These are phyloP conservation scores for Pichia sp. DNA, from an alignment of 1,139 yeast species.

Conservation along the genomic window DNA sequence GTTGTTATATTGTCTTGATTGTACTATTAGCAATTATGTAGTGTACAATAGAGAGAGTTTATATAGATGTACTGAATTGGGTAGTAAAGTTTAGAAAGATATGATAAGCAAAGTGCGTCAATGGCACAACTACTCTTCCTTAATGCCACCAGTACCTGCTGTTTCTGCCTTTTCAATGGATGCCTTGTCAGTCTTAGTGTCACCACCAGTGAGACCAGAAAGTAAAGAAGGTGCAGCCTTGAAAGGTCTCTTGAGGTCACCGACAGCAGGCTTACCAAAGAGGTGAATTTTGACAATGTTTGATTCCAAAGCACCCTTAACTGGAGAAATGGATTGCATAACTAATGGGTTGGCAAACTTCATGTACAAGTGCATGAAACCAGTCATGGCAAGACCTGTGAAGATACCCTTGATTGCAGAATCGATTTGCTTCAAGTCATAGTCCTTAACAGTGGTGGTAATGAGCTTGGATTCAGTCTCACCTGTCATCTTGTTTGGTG, in stretches of 20 bases:
- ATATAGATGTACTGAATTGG: too few species aligned
- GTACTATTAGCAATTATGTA: conserved; percentile 36
- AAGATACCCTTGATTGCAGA: conserved; percentile 72
- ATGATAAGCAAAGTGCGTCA: not conserved
- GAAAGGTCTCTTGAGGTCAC: conserved; percentile 97
- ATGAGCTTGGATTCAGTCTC: conserved; percentile 65
- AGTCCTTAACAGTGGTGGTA: conserved; percentile 90
- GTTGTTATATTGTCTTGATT: conserved; percentile 39
- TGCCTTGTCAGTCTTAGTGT: conserved; percentile 74
- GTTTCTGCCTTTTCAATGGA: conserved; percentile 80
- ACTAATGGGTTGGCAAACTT: conserved; percentile 96
- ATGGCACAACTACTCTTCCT: conserved; percentile 56
- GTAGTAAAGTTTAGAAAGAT: not conserved
- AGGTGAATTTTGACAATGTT: conserved; percentile 90
- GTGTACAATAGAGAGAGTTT: not conserved
- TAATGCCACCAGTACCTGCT: conserved; percentile 85
- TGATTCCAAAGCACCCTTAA: conserved; percentile 85
- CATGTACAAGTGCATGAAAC: conserved; percentile 96
- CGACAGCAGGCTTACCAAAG: conserved; percentile 75
- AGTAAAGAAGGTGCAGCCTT: conserved; percentile 72
- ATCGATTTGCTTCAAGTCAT: conserved; percentile 84
- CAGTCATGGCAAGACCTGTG: conserved; percentile 96
- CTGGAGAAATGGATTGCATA: conserved; percentile 87
- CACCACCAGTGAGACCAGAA: conserved; percentile 55
- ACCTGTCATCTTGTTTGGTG: conserved; percentile 75